Conservation (phyloP, 768 basidiomycete species). For the Candolleomyces efflorescens region DNA sequence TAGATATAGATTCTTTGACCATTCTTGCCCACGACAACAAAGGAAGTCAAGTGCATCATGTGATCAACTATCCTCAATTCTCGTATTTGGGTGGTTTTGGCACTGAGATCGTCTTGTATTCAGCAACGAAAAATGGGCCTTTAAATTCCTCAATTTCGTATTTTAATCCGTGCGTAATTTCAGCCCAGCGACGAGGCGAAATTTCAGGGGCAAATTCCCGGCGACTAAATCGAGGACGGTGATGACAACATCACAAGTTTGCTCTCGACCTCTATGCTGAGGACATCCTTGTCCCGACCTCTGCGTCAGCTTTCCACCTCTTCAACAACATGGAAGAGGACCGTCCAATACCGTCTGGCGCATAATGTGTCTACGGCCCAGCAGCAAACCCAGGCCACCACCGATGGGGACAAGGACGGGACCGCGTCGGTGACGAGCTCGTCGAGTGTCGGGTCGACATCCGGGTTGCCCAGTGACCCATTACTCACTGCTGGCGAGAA, state of each 20-base stretch:
- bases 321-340: slow-evolving; percentile 23
- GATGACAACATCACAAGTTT: neutral
- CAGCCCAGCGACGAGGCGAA: no score
- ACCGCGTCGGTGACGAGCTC: neutral
- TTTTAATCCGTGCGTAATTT: no score
- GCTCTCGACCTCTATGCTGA: slow-evolving; percentile 24
- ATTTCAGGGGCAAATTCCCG: no score
- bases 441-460: neutral
- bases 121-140: no score
- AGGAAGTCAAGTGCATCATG: no score
- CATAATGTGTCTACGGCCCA: neutral
- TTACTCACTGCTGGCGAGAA: neutral
- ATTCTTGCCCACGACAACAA: no score
- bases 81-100: no score
- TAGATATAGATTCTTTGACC: no score
- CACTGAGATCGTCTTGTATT: no score
- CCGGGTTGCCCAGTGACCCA: neutral
- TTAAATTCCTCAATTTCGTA: no score
- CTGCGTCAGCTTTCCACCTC: slow-evolving; percentile 26
- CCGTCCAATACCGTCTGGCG: neutral
- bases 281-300: slow-evolving; percentile 23
- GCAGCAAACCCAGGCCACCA: neutral
- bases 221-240: neutral
- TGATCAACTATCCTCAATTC: no score
- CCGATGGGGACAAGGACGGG: neutral